Conservation (phyloP, 495 filamentous ascomycete genomes). For the Astrothelium macrocarpum region DNA sequence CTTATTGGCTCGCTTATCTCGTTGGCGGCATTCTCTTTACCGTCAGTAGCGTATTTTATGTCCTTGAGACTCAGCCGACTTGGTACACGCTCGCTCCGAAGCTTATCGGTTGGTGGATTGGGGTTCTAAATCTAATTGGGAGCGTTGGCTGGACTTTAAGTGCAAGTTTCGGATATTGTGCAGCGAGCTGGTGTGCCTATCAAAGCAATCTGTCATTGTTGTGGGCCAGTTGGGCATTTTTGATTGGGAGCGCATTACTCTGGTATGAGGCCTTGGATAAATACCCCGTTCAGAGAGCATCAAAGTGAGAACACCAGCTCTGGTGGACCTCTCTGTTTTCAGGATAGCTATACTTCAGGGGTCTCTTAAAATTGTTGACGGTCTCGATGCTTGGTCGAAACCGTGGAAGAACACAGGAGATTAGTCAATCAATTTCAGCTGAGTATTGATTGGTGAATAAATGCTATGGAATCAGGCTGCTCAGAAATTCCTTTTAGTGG, state of each 20-base stretch:
- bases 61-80: constrained; percentile 14
- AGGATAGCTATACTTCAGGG: no score
- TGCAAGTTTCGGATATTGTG: constrained; percentile 8
- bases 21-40: constrained; percentile 11
- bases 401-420: no score
- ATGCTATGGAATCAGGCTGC: no score
- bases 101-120: constrained; percentile 13
- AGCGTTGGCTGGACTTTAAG: constrained; percentile 10
- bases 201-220: constrained; percentile 10
- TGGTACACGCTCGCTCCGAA: constrained; percentile 12
- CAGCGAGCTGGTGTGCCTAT: constrained; percentile 12
- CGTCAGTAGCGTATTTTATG: background rate
- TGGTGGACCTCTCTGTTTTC: no score
- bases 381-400: no score
- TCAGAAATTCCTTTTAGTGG: no score
- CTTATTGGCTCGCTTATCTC: constrained; percentile 13
- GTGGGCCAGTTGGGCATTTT: constrained; percentile 11
- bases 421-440: no score
- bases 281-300: constrained; percentile 10
- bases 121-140: constrained; percentile 11
- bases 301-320: no score
- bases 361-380: no score
- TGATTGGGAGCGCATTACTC: constrained; percentile 9
- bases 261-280: constrained; percentile 16
- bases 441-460: no score